Evolutionary conservation across 1,284 basidiomycete genomes (phyloP).

Genomic region (Boletellus deceptivus): DNA sequence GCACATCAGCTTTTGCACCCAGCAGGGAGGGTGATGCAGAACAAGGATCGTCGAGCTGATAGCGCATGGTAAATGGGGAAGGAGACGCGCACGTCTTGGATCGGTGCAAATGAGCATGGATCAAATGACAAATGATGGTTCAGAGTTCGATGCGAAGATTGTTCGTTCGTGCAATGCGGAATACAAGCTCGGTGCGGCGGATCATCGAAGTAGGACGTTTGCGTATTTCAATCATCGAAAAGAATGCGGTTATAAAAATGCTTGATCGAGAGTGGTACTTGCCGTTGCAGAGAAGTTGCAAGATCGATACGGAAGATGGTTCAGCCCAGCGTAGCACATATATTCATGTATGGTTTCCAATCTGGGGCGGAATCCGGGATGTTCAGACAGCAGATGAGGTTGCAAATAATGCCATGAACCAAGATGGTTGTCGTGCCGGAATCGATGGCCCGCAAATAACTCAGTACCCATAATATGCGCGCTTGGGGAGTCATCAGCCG

Average conservation of each 20-base stretch:
- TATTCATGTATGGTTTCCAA: slow-evolving; percentile 27
- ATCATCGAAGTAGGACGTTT: slow-evolving; percentile 25
- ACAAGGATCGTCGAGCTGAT: slow-evolving; percentile 27
- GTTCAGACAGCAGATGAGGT: slow-evolving; percentile 19
- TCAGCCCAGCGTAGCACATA: slow-evolving; percentile 21
- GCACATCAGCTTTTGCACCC: slow-evolving; percentile 29
- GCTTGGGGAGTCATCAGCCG: slow-evolving; percentile 28
- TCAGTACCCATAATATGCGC: slow-evolving; percentile 43
- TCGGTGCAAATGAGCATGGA: slow-evolving; percentile 35
- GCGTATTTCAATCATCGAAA: slow-evolving; percentile 23
- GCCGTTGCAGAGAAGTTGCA: slow-evolving; percentile 22
- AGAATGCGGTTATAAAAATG: slow-evolving; percentile 27
- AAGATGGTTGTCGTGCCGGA: slow-evolving; percentile 20
- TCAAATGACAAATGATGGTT: slow-evolving; percentile 31
- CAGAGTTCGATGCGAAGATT: slow-evolving; percentile 37
- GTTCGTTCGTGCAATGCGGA: slow-evolving; percentile 26
- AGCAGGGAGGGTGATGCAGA: slow-evolving; percentile 15
- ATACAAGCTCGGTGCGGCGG: slow-evolving; percentile 18
- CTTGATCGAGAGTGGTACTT: slow-evolving; percentile 24
- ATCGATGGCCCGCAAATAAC: slow-evolving; percentile 3
- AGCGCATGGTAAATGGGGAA: slow-evolving; percentile 26
- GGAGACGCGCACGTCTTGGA: slow-evolving; percentile 29
- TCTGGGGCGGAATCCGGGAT: slow-evolving; percentile 13
- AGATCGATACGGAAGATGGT: slow-evolving; percentile 32
- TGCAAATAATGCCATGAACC: slow-evolving; percentile 26